A percentile compares a stretch with the other conserved stretches of the same genome.
Conservation (phyloP, 495 filamentous ascomycete genomes). For the Neurospora sp. region DNA sequence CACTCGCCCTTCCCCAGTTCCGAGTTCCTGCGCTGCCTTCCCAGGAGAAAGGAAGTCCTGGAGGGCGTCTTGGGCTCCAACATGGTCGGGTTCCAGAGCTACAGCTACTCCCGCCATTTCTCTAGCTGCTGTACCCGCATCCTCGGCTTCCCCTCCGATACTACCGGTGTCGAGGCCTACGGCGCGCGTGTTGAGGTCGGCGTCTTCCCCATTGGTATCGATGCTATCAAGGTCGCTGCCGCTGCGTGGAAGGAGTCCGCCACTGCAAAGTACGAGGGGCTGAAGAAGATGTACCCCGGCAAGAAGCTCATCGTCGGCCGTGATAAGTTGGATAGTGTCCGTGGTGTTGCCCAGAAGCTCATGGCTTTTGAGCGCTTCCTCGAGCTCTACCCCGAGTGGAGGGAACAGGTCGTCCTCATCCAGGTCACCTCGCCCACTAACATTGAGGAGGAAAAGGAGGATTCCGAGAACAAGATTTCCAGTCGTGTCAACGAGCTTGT, state of each 20-base stretch:
- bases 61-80: conserved; percentile 83
- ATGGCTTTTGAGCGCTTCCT: conserved; percentile 88
- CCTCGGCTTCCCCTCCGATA: conserved; percentile 69
- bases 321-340: conserved; percentile 79
- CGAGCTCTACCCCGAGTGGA: conserved; percentile 77
- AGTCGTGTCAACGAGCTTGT: conserved; percentile 81
- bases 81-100: conserved; percentile 87
- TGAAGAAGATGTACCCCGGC: conserved; percentile 64
- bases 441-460: conserved; percentile 62
- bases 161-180: conserved; percentile 76
- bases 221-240: conserved; percentile 59
- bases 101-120: conserved; percentile 86
- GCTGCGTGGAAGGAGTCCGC: conserved; percentile 57
- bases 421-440: conserved; percentile 87
- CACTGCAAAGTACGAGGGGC: conserved; percentile 55
- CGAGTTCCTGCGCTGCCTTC: conserved; percentile 81
- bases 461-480: conserved; percentile 60
- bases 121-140: conserved; percentile 84
- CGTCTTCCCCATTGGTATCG: conserved; percentile 86
- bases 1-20: conserved; percentile 91
- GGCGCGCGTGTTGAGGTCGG: conserved; percentile 80
- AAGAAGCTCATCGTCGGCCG: conserved; percentile 93
- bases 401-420: conserved; percentile 84
- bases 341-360: conserved; percentile 85
- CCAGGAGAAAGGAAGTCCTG: conserved; percentile 75